phyloP scores from a whole-genome alignment of 345 rosid species.

The Linum lewisii region DNA sequence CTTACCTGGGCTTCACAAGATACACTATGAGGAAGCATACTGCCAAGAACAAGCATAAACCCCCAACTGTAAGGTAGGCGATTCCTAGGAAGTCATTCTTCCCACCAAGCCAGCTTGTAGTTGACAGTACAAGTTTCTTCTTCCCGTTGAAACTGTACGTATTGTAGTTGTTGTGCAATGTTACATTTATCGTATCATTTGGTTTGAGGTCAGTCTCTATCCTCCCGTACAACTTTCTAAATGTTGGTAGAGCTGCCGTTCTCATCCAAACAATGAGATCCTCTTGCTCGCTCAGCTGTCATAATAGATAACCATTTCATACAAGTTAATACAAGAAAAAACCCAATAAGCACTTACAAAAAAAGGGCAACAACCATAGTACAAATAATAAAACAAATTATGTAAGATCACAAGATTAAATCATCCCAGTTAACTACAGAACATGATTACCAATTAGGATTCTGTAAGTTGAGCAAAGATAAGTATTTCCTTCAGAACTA shows the following conservation, averaged over 20 bases:
- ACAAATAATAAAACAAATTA: background rate
- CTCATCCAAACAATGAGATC: slow-evolving; percentile 99
- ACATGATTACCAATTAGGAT: too few relatives aligned
- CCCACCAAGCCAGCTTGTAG: slow-evolving; percentile 99
- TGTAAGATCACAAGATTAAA: too few relatives aligned
- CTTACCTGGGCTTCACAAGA: slow-evolving; percentile 87
- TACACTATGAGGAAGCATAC: slow-evolving; percentile 72
- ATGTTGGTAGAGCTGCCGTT: slow-evolving; percentile 99
- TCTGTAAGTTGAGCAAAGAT: too few relatives aligned
- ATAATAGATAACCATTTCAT: slow-evolving; percentile 12
- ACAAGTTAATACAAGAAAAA: slow-evolving; percentile 10
- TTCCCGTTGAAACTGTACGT: slow-evolving; percentile 92
- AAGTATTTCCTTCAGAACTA: too few relatives aligned
- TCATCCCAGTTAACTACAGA: too few relatives aligned
- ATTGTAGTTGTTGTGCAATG: slow-evolving; percentile 59
- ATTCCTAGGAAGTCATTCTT: slow-evolving; percentile 95
- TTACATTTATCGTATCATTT: slow-evolving; percentile 45
- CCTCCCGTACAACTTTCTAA: slow-evolving; percentile 90
- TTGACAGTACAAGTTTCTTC: slow-evolving; percentile 93
- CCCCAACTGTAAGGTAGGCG: slow-evolving; percentile 88
- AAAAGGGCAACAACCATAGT: background rate
- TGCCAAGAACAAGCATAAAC: slow-evolving; percentile 79
- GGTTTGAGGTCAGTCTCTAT: slow-evolving; percentile 67
- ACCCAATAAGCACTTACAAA: background rate
- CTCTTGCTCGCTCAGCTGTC: slow-evolving; percentile 86